Evolutionary conservation across 495 filamentous ascomycete species (phyloP).

Genomic region (Tetracladium marchalianum): DNA sequence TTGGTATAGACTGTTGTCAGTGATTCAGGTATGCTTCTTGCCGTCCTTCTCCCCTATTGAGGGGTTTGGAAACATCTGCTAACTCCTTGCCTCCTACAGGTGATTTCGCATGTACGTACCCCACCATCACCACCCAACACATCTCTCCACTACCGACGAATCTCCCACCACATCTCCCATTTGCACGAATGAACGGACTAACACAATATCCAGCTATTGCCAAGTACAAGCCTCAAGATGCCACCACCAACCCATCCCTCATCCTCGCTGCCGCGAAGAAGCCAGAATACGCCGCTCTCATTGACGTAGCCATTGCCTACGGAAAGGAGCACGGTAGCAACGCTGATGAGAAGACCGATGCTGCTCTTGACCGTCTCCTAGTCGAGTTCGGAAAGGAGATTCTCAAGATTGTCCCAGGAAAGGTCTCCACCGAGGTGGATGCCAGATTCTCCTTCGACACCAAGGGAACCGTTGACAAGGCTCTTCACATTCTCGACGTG

Average conservation of each 20-base stretch:
- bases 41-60: too few species aligned
- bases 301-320: constrained; percentile 76
- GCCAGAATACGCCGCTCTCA: constrained; percentile 85
- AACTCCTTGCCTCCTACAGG: constrained; percentile 26
- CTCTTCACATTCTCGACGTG: constrained; percentile 93
- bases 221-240: constrained; percentile 99
- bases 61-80: too few species aligned
- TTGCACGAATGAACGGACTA: not conserved
- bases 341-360: constrained; percentile 68
- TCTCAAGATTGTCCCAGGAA: constrained; percentile 90
- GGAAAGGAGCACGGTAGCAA: constrained; percentile 64
- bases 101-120: constrained; percentile 66
- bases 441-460: constrained; percentile 94
- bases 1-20: constrained; percentile 73
- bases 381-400: constrained; percentile 98
- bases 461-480: constrained; percentile 87
- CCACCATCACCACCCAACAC: constrained; percentile 4
- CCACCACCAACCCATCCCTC: constrained; percentile 96
- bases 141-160: not conserved
- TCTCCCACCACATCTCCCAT: not conserved
- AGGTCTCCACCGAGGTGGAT: constrained; percentile 98
- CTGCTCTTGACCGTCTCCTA: constrained; percentile 82
- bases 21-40: constrained; percentile 70
- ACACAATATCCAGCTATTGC: constrained; percentile 58
- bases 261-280: constrained; percentile 98